Conservation (phyloP, 768 basidiomycete genomes). For the Trametopsis cervina region DNA sequence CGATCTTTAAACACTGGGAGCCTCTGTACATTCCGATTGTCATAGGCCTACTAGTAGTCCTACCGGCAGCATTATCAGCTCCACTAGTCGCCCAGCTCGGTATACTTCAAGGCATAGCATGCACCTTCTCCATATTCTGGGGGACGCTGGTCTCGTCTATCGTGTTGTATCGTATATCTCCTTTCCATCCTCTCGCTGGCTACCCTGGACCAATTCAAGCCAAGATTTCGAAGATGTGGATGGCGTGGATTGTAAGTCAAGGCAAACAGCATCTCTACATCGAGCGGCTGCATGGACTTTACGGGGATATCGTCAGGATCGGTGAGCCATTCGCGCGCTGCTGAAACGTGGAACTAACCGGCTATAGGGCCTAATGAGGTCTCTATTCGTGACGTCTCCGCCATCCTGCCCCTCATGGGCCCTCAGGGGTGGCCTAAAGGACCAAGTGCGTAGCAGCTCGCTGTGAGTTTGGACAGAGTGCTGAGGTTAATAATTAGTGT, state of each 20-base stretch:
- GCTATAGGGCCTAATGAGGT: slow-evolving; percentile 54
- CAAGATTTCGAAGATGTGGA: slow-evolving; percentile 16
- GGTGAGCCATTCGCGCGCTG: slow-evolving; percentile 29
- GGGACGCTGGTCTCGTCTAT: slow-evolving; percentile 23
- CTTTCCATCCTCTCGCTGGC: slow-evolving; percentile 19
- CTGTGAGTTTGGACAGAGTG: not conserved
- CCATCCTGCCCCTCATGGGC: slow-evolving; percentile 42
- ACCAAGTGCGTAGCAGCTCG: slow-evolving; percentile 32
- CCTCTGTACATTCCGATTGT: slow-evolving; percentile 12
- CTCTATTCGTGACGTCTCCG: slow-evolving; percentile 39
- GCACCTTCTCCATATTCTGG: slow-evolving; percentile 18
- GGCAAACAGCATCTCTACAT: slow-evolving; percentile 40
- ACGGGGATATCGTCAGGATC: slow-evolving; percentile 51
- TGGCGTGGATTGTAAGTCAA: slow-evolving; percentile 3
- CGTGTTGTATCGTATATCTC: slow-evolving; percentile 15
- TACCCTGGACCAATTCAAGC: slow-evolving; percentile 17
- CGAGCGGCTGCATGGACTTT: slow-evolving; percentile 39
- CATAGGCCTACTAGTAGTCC: slow-evolving; percentile 11
- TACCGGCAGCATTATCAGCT: slow-evolving; percentile 2
- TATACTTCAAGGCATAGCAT: not conserved
- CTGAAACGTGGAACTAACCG: not conserved
- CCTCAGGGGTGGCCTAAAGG: slow-evolving; percentile 48
- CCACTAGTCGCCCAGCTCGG: slow-evolving; percentile 11
- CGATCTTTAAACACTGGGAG: slow-evolving; percentile 14
- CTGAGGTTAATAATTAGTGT: not conserved